Conservation (phyloP, 257 asterid genomes). For the Solanum stenotomum region DNA sequence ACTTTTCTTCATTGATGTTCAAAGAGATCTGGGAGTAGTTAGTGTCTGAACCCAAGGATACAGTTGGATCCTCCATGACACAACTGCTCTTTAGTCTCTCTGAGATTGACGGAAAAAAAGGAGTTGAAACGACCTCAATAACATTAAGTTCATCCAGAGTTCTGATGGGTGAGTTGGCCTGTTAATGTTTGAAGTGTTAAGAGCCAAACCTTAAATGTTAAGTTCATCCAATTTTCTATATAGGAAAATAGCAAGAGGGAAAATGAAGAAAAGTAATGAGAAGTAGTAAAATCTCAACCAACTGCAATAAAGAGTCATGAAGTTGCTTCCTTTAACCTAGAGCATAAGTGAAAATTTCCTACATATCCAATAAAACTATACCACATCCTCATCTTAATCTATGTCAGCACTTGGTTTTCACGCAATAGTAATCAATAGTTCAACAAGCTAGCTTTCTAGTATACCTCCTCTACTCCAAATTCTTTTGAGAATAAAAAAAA, state of each 20-base stretch:
- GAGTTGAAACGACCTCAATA: slow-evolving; percentile 58
- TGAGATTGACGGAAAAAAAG: slow-evolving; percentile 47
- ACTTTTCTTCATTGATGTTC: slow-evolving; percentile 16
- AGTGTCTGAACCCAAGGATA: slow-evolving; percentile 23
- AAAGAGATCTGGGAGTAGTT: slow-evolving; percentile 15
- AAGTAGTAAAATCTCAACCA: neutral
- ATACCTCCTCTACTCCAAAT: neutral
- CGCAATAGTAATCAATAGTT: neutral
- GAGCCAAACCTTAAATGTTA: neutral
- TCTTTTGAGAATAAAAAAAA: neutral
- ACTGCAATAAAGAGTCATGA: neutral
- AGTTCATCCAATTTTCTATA: neutral
- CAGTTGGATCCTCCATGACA: slow-evolving; percentile 15
- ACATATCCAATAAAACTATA: neutral
- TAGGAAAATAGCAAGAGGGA: neutral
- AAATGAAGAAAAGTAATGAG: neutral
- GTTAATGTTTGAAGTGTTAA: slow-evolving; percentile 5
- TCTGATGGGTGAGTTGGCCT: slow-evolving; percentile 94
- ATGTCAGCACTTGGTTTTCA: neutral
- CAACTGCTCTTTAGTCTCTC: slow-evolving; percentile 40
- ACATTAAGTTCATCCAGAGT: slow-evolving; percentile 69
- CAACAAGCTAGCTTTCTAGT: neutral
- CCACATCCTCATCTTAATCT: neutral
- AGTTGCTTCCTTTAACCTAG: neutral
- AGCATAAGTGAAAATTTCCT: neutral